Percentiles rank a stretch among this genome's conserved stretches.
phyloP scores from a whole-genome alignment of 2,329 filamentous ascomycete species.

The Colletotrichum tanaceti region DNA sequence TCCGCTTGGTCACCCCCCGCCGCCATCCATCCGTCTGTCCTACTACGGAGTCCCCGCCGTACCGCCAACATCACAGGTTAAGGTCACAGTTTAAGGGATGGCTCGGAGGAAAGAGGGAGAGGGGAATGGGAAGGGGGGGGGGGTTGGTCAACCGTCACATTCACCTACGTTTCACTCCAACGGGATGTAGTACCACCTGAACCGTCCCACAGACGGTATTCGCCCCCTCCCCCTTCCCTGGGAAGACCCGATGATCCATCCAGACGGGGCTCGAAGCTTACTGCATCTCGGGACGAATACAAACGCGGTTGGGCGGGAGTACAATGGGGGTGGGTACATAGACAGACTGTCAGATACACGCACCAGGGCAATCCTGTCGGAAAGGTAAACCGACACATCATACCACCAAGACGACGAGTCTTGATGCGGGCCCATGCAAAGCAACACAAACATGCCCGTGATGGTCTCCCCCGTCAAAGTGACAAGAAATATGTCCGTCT shows the following conservation, averaged over 20 bases:
- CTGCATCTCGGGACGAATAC: conserved; percentile 8
- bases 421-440: not conserved
- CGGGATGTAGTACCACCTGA: not conserved
- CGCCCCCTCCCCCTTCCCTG: not conserved
- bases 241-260: not conserved
- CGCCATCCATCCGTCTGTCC: not conserved
- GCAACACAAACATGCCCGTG: not conserved
- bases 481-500: not conserved
- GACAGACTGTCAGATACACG: not conserved
- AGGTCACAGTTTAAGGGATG: conserved; percentile 2
- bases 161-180: not conserved
- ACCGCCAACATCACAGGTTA: too few species aligned
- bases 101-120: too few species aligned
- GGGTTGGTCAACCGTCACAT: not conserved
- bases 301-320: conserved; percentile 9
- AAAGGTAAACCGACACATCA: not conserved
- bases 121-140: too few species aligned
- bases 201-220: not conserved
- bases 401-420: not conserved
- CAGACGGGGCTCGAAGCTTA: conserved; percentile 5
- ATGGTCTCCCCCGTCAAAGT: not conserved
- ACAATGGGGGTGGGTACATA: not conserved
- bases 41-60: too few species aligned
- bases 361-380: not conserved
- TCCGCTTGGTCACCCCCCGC: not conserved